Base-by-base conservation (phyloP, 805 yeast genomes). In the Metschnikowia matae region DNA sequence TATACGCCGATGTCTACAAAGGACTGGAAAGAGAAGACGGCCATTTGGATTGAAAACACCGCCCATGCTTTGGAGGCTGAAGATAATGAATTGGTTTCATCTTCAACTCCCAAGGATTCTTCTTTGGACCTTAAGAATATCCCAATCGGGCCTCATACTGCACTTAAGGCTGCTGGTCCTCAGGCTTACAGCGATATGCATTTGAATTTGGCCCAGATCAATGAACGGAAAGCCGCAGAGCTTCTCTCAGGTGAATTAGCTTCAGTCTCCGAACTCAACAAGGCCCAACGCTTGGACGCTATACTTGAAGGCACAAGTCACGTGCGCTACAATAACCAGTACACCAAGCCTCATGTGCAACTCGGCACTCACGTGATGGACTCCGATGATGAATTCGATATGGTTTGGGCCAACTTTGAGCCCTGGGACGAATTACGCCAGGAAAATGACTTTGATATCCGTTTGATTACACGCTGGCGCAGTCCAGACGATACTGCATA, bases 1-100 rank as follows among this genome's bases (percentile, higher is more conserved):
- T 74, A 69, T 49, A 70, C 66, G 40, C 86, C 89, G 3, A 78
- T 83, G 81, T 55, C 61, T 48, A 56, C 69, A 54, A 57, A 66
- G 43, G 64, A 68, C 5, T 74, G 76, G 70, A 59, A 62, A 17
- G 51, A 56, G 42, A 55, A 73, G 46, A 61, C 64, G 10, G 56
- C 55, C 14, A 35, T 41, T 21, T 54, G 57, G 60, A 38, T 59
- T 33, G 31, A 37, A 36, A 61, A 55, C 52, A 49, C 54, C 7
- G 54, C 48, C 38, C 51, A 54, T 20, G 46, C 44, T 3, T 34
- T 56, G 37, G 58, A 60, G 26, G 35, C 46, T 13, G 50, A 49
- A 10, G 33, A 50, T 1, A 15, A 29, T 8, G 34, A 44, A 15
- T 34, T 23, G 13, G 17, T 7, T 13, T 4, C 2, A 3, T 2